These are phyloP conservation scores for Mycena citricolor DNA, from an alignment of 1,284 basidiomycete genomes.

Conservation along the genomic window DNA sequence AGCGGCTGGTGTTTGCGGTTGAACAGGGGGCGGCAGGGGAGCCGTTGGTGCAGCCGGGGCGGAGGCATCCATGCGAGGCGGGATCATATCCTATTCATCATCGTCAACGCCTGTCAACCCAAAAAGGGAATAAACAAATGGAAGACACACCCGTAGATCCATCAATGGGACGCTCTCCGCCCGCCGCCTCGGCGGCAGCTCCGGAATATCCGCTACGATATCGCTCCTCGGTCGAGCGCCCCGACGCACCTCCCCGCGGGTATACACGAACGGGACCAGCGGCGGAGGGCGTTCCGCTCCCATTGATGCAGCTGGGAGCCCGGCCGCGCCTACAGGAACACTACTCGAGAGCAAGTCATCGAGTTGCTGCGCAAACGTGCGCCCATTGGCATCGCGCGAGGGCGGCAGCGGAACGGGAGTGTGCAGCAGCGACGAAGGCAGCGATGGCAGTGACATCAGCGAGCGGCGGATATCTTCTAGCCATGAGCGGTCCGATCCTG, in stretches of 20 bases:
- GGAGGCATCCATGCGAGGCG: too few species aligned
- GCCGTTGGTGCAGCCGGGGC: too few species aligned
- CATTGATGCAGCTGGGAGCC: too few species aligned
- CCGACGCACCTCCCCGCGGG: constrained; percentile 40
- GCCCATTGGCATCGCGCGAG: constrained; percentile 40
- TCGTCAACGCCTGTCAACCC: too few species aligned
- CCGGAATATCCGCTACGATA: constrained; percentile 1
- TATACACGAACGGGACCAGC: constrained; percentile 54
- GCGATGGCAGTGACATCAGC: background rate
- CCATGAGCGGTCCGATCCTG: constrained; percentile 13
- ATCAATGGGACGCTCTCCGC: background rate
- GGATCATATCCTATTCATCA: too few species aligned
- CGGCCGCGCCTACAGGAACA: constrained; percentile 35
- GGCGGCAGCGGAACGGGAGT: constrained; percentile 41
- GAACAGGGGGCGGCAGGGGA: too few species aligned
- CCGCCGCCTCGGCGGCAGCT: background rate
- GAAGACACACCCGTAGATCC: too few species aligned
- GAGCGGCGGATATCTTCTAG: constrained; percentile 10
- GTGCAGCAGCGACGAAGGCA: constrained; percentile 1
- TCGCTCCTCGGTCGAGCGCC: constrained; percentile 19
- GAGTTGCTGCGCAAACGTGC: constrained; percentile 56
- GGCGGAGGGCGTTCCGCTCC: constrained; percentile 50
- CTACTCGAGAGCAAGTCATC: constrained; percentile 52
- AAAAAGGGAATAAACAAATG: too few species aligned
- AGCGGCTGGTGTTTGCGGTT: too few species aligned